phyloP scores from a whole-genome alignment of 129 eudicot species.

The sunflower (Helianthus annuus) region HanXRQr2.0-SUNRISE NC_035447.2:8980373-8980872 shows the following conservation, averaged over 20 bases:
- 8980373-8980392: constrained; percentile 54
- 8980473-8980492: constrained; percentile 75
- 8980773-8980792: constrained; percentile 64
- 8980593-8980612: constrained; percentile 47
- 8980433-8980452: constrained; percentile 50
- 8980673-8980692: constrained; percentile 93
- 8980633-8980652: constrained; percentile 77
- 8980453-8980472: constrained; percentile 59
- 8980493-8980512: constrained; percentile 87
- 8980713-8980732: constrained; percentile 91
- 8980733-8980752: constrained; percentile 96
- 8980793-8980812: too few species aligned
- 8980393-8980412: constrained; percentile 25
- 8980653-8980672: constrained; percentile 92
- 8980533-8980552: constrained; percentile 88
- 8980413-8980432: constrained; percentile 37
- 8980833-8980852: too few species aligned
- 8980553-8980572: constrained; percentile 89
- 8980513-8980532: constrained; percentile 83
- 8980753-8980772: constrained; percentile 95
- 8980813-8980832: too few species aligned
- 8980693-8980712: constrained; percentile 89
- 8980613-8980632: constrained; percentile 60
- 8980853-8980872: too few species aligned
- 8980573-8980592: constrained; percentile 77